Evolutionary conservation across 2,329 filamentous ascomycete species (phyloP), one percentile per base, ranked within the genome.

Genomic region (Pyricularia pennisetigena): DNA sequence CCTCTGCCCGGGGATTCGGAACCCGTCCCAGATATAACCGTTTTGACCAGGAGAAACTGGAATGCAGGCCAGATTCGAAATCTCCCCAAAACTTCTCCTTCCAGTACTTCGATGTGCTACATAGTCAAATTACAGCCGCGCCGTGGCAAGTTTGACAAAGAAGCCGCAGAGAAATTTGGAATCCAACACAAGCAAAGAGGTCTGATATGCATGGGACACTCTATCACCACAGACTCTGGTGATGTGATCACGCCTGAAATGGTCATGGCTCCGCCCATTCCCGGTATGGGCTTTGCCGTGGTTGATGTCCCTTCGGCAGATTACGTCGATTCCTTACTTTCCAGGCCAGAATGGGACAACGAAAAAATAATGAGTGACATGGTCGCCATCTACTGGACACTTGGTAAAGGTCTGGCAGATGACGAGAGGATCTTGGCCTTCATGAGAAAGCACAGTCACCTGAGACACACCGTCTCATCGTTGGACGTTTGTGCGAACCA

Each of bases 381-480:
- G 64, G 80, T 84, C 64, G 84, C 84, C 59, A 85, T 96, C 65
- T 86, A 95, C 72, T 99, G 95, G 94, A 88, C 92, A 28, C 83
- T 97, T 29, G 92, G 92, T 0, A 82, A 84, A 4, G 88, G 85
- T 2, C 82, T 98, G 16, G 81, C 84, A 7, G 80, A 83, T 3
- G 85, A 95, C 75, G 74, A 83, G 12, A 82, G 82, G 26, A 78
- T 99, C 23, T 83, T 84, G 68, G 78, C 84, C 1, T 97, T 97
- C 75, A 92, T 96, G 77, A 73, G 83, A 30, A 85, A 87, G 71
- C 26, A 57, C 41, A 76, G 81, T 1, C 74, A 85, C 20, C 77
- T 91, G 49, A 85, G 90, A 75, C 95, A 99, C 76, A 81, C 94
- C 63, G 83, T 99, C 20, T 91, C 93, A 23, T 89, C 92, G 1